Evolutionary conservation across 2,329 filamentous ascomycete species (phyloP).

Genomic region (Raffaelea albimanens): DNA sequence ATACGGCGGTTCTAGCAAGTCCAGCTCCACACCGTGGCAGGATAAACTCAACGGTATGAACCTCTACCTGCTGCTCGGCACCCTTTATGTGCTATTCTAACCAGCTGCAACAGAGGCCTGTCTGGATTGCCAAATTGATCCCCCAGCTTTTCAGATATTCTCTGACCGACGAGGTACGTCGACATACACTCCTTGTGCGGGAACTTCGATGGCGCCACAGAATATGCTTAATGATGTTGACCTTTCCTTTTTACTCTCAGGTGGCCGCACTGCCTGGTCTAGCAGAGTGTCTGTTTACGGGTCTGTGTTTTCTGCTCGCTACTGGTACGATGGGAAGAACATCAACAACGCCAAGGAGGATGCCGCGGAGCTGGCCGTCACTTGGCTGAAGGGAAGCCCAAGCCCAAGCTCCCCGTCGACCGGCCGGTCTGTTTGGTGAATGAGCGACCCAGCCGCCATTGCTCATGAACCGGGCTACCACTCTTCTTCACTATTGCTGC

Average conservation of each 20-base stretch:
- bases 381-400: conserved; percentile 36
- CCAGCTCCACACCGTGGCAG: conserved; percentile 19
- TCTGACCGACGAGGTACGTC: conserved; percentile 25
- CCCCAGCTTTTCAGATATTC: conserved; percentile 22
- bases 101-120: conserved; percentile 18
- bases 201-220: background rate
- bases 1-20: conserved; percentile 3
- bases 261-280: conserved; percentile 86
- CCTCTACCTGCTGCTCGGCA: no score
- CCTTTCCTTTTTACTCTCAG: conserved; percentile 32
- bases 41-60: conserved; percentile 21
- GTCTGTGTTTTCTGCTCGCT: conserved; percentile 59
- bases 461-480: no score
- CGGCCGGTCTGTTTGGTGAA: conserved; percentile 25
- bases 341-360: conserved; percentile 84
- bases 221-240: background rate
- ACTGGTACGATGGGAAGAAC: conserved; percentile 86
- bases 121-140: conserved; percentile 18
- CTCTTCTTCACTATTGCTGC: no score
- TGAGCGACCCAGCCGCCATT: background rate
- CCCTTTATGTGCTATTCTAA: no score
- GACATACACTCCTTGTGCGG: background rate
- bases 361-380: conserved; percentile 73
- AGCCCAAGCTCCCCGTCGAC: conserved; percentile 31
- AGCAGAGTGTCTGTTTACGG: conserved; percentile 66